Percentiles rank a stretch among this genome's conserved stretches.
These are phyloP conservation scores for Protomyces pachydermus DNA, from an alignment of 1,139 yeast genomes.

Conservation along the genomic window DNA sequence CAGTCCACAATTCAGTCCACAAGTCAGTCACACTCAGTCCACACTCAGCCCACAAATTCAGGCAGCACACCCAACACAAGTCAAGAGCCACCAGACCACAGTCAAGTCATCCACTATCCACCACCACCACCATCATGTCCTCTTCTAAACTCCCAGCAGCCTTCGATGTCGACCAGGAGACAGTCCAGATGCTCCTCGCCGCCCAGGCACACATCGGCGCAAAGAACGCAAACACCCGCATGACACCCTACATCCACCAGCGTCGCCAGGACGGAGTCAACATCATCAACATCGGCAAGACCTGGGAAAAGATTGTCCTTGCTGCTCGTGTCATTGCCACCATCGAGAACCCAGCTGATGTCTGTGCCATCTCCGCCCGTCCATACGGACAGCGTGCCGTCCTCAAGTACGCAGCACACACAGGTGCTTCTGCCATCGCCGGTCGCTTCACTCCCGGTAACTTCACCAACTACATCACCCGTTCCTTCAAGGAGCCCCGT, in stretches of 20 bases:
- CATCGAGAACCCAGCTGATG: conserved; percentile 96
- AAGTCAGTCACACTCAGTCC: no score
- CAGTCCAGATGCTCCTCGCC: conserved; percentile 93
- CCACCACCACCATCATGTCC: background rate
- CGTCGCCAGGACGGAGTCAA: conserved; percentile 99
- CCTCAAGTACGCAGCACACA: conserved; percentile 98
- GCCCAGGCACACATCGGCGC: conserved; percentile 99
- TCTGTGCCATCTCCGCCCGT: conserved; percentile 98
- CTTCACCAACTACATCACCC: conserved; percentile 99
- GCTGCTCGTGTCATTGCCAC: conserved; percentile 99
- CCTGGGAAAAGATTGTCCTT: conserved; percentile 91
- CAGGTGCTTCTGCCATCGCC: conserved; percentile 99
- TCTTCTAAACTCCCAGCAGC: conserved; percentile 20
- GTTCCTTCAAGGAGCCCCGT: conserved; percentile 99
- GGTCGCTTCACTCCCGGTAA: conserved; percentile 99
- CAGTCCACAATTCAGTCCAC: no score
- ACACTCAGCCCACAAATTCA: background rate
- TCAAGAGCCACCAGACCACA: background rate
- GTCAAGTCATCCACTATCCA: background rate
- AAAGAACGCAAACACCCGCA: conserved; percentile 99
- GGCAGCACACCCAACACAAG: background rate
- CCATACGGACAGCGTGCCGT: conserved; percentile 99
- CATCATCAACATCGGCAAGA: conserved; percentile 96
- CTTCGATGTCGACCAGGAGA: conserved; percentile 26
- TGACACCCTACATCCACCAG: conserved; percentile 98